Percentiles rank a stretch among this genome's conserved stretches.
Evolutionary conservation across 148 eudicot species (phyloP).

Genomic region (Cornus controversa): DNA sequence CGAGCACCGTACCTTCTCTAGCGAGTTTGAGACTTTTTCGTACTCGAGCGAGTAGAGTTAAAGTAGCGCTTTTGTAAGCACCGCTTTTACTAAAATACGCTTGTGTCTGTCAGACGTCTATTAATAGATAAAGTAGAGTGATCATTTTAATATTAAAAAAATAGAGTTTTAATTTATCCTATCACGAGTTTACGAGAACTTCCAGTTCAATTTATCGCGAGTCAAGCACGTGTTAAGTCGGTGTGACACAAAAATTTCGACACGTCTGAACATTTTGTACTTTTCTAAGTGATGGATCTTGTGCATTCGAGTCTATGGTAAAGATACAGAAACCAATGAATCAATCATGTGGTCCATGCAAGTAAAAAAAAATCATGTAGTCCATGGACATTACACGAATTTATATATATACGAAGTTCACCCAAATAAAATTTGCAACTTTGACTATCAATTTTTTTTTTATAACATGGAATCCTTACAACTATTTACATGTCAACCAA

Average conservation of each 20-base stretch:
- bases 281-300: slow-evolving; percentile 10
- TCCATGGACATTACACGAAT: too few species aligned
- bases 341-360: too few species aligned
- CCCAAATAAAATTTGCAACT: too few species aligned
- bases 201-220: not conserved
- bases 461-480: too few species aligned
- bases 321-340: not conserved
- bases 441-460: too few species aligned
- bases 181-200: too few species aligned
- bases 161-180: not conserved
- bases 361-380: too few species aligned
- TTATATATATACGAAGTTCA: too few species aligned
- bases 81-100: not conserved
- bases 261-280: slow-evolving; percentile 19
- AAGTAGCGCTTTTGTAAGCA: not conserved
- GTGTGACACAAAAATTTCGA: slow-evolving; percentile 20
- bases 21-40: not conserved
- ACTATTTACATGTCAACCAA: too few species aligned
- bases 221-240: slow-evolving; percentile 32
- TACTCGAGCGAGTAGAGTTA: not conserved
- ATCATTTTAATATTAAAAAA: too few species aligned
- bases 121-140: not conserved
- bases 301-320: not conserved
- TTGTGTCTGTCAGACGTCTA: not conserved
- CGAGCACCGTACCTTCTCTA: too few species aligned